Evolutionary conservation across 1,284 basidiomycete genomes (phyloP), one percentile per base, ranked within the genome.

Genomic region (Moesziomyces sp.): DNA sequence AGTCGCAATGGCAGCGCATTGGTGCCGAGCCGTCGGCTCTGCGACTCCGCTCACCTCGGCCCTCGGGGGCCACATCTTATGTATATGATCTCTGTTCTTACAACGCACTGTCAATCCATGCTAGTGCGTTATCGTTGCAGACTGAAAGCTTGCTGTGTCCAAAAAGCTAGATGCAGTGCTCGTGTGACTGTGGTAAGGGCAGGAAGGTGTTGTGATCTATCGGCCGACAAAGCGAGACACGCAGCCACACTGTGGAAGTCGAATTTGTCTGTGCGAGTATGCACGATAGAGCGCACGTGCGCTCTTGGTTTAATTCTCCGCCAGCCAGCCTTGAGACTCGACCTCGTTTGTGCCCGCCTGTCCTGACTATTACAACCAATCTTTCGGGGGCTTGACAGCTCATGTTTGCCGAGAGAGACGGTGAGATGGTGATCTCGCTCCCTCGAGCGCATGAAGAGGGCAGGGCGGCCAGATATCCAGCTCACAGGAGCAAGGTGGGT

Each of bases 231-330:
- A 56, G 30, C 8, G 19, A 40, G 21, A 1, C n/a, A 19, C 19
- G 18, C 6, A 24, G 23, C 35, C 47, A 30, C 8, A 16, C n/a
- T 2, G n/a, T 28, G 2, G 46, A 11, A 43, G 23, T 26, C 16
- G 38, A 18, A 40, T 40, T 40, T 40, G 38, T 40, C 24, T 57
- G 58, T 53, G 58, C 18, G 40, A 43, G 47, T 40, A 56, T 69
- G 66, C 66, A 69, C 59, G 43, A 62, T 45, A 54, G 59, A 62
- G 60, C 60, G 66, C 59, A 69, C 66, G 66, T 69, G 66, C 60
- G 60, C 48, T 38, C 43, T 42, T 30, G 30, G 51, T 38, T 52
- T 69, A 40, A 43, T 35, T n/a, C 45, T 61, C 60, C 53, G 66
- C 59, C 49, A 44, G 6, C 19, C 7, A 9, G 21, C 45, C 23